Conservation (phyloP, 371 early-diverging fungal genomes). For the Amoeboaphelidium protococcarum region DNA sequence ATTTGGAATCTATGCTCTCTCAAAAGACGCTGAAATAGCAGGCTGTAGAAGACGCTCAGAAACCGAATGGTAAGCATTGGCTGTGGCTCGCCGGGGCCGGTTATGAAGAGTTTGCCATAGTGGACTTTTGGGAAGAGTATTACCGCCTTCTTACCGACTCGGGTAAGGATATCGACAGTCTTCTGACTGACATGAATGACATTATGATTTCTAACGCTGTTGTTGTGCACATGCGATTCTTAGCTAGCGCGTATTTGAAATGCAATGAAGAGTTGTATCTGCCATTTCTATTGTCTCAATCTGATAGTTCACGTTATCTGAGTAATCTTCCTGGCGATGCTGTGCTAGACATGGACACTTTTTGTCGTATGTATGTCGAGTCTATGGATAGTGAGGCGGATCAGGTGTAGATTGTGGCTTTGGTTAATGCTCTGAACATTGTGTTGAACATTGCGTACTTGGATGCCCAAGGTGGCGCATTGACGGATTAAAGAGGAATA, state of each 20-base stretch:
- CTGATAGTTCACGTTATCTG: not conserved
- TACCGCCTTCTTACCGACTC: too few relatives aligned
- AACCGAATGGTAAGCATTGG: too few relatives aligned
- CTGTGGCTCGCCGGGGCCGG: too few relatives aligned
- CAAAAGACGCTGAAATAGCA: too few relatives aligned
- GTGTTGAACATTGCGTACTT: constrained; percentile 31
- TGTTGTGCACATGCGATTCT: constrained; percentile 31
- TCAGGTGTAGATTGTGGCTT: constrained; percentile 34
- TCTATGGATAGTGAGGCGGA: constrained; percentile 43
- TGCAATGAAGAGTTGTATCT: constrained; percentile 30
- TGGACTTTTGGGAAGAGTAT: too few relatives aligned
- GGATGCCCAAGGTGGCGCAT: constrained; percentile 20
- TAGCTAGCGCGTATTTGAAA: constrained; percentile 34
- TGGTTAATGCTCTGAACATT: constrained; percentile 25
- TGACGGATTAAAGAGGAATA: not conserved
- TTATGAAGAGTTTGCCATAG: too few relatives aligned
- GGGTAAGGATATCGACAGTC: too few relatives aligned
- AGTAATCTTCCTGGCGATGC: constrained; percentile 16
- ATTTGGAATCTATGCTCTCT: too few relatives aligned
- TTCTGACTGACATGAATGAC: too few relatives aligned
- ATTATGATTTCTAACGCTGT: constrained; percentile 24
- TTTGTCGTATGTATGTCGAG: constrained; percentile 31
- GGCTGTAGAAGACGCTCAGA: too few relatives aligned
- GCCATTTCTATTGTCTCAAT: constrained; percentile 14
- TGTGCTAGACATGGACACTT: constrained; percentile 27